Evolutionary conservation across 2,329 filamentous ascomycete species (phyloP).

Genomic region (Albophoma yamanashiensis): DNA sequence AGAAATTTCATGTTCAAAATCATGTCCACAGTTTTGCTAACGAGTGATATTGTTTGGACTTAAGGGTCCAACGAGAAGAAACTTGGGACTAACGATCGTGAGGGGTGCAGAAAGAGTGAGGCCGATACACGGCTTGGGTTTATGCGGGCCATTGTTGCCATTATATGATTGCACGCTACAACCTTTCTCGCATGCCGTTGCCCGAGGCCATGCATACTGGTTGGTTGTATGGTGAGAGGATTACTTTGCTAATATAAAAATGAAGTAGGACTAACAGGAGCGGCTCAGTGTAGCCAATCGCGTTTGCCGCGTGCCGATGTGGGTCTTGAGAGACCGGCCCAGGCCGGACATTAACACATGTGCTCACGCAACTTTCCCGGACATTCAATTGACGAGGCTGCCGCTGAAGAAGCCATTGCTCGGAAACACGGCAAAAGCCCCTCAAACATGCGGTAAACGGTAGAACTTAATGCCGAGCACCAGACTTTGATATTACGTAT

Average conservation of each 20-base stretch:
- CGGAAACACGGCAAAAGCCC: not conserved
- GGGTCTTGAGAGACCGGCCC: not conserved
- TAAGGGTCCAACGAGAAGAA: not conserved
- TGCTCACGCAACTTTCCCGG: not conserved
- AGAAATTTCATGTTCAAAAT: slow-evolving; percentile 5
- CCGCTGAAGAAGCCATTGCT: not conserved
- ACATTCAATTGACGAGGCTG: not conserved
- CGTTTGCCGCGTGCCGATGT: not conserved
- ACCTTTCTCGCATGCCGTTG: not conserved
- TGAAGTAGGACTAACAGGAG: not conserved
- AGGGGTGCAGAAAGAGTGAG: not conserved
- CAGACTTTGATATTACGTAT: not conserved
- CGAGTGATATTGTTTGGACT: not conserved
- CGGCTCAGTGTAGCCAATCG: not conserved
- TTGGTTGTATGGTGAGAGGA: not conserved
- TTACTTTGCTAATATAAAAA: not conserved
- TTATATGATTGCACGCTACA: not conserved
- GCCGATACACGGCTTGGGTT: not conserved
- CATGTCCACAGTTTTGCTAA: not conserved
- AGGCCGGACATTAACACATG: not conserved
- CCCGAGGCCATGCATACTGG: not conserved
- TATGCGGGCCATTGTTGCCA: not conserved
- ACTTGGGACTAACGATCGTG: not conserved
- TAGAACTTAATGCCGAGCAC: not conserved
- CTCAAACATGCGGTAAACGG: not conserved